Base-by-base conservation (phyloP, 2,329 filamentous ascomycete genomes). In the Alternaria arborescens region DNA sequence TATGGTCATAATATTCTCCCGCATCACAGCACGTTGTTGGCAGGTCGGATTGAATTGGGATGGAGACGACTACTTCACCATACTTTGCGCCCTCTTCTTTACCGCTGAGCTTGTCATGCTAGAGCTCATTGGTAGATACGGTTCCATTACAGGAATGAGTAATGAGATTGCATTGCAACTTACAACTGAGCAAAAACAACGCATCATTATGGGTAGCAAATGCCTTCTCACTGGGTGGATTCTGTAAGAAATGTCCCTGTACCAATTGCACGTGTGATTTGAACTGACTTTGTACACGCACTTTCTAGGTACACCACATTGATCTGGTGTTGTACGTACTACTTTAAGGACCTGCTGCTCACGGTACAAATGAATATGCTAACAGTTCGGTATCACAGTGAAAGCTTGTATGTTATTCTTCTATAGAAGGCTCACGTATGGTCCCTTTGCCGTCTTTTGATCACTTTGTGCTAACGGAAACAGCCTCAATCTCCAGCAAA, bases 351-450 rank as follows among this genome's bases (percentile, higher is more conserved):
- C 18, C 16, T 5, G 14, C 26, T n/a, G 34, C n/a, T n/a, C 24
- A 24, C 22, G 14, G 14, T 36, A 20, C 36, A n/a, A 42, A 36
- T 12, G 6, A 20, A 1, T 16, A 20, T 30, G 20, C 40, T 58
- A 46, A 58, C n/a, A 26, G 20, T n/a, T 28, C 8, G 18, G 28
- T 11, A 36, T 32, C 26, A 10, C 20, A 62, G 60, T 63, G 20
- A 63, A 63, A 48, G 61, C 46, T 41, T 61, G 61, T 44, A 63
- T 63, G 61, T 48, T 63, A 6, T 63, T 60, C 44, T 63, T 62
- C 47, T 58, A 61, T 32, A 50, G 46, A n/a, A 50, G 60, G 43
- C 40, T 59, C 26, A 63, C 62, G 58, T 62, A 52, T 41, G 61
- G 14, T 41, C 24, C 20, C 32, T 20, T 12, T 20, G 16, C 41